Base-by-base conservation (phyloP, 202 grass and related monocot species). In the Zoysia matrella region DNA sequence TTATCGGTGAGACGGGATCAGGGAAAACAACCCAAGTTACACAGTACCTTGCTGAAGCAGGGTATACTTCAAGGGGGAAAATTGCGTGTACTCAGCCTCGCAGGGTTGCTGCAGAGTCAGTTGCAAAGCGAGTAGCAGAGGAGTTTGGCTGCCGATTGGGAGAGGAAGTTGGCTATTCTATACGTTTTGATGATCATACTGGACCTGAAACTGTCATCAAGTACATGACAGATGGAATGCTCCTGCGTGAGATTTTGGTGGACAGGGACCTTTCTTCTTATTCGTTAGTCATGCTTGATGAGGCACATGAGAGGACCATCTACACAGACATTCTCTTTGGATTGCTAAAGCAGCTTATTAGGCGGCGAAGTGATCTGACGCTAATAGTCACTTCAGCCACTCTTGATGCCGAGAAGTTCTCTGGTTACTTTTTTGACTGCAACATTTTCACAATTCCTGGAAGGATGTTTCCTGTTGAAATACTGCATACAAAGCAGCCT, bases 181-280 rank as follows among this genome's bases (percentile, higher is more conserved):
- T 98, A 72, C 90, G 92, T 42, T 97, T 97, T 84, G 92, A 97
- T 1, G 92, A 94, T 67, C 76, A 54, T 49, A 98, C 95, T 45
- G 90, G 95, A 13, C 86, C 92, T 55, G 84, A 86, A 60, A 98
- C 95, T 11, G 88, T 98, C 9, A 98, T 98, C 55, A 94, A 98
- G 80, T 98, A 98, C 49, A 94, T 98, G 95, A 98, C 95, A 67
- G 95, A 98, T 13, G 95, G 95, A 67, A 94, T 93, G 95, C 95
- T 98, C 52, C 82, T 98, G 15, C 89, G 76, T 43, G 95, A 98
- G 85, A 93, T 94, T 91, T 82, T 98, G 69, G 60, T 91, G 3
- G 95, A 98, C 83, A 85, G 65, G 72, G 76, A 85, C 73, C 84
- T 98, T 8, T 94, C 92, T 2, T 77, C 65, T 45, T 98, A 98